Conservation (phyloP, 306 rosid genomes). For the Castanea sativa region DNA sequence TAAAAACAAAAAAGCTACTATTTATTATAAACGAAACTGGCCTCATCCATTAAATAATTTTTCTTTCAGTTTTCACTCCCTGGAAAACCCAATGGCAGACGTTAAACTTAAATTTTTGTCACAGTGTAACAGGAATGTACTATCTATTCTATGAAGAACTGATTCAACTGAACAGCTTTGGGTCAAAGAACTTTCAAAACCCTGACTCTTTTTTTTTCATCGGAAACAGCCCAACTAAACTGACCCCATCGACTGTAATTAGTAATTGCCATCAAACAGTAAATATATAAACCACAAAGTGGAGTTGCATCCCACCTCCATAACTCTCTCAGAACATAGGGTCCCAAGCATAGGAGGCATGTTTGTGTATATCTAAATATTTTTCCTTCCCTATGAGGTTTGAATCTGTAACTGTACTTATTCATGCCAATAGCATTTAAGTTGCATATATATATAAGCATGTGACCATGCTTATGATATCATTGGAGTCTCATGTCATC, state of each 20-base stretch:
- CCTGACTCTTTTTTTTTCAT: neutral
- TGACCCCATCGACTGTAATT: neutral
- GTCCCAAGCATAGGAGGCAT: slow-evolving; percentile 25
- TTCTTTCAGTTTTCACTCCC: slow-evolving; percentile 9
- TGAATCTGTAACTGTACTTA: slow-evolving; percentile 18
- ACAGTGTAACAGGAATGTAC: slow-evolving; percentile 52
- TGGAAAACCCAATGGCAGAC: slow-evolving; percentile 52
- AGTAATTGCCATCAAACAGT: neutral
- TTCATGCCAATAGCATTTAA: slow-evolving; percentile 41
- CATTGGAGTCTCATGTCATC: slow-evolving; percentile 29
- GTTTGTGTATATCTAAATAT: slow-evolving; percentile 21
- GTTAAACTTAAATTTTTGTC: slow-evolving; percentile 48
- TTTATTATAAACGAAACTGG: neutral
- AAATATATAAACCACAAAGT: neutral
- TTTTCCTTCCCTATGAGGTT: slow-evolving; percentile 2
- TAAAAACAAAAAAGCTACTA: neutral
- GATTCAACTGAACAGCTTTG: slow-evolving; percentile 18
- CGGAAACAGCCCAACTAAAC: slow-evolving; percentile 14
- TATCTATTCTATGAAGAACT: slow-evolving; percentile 34
- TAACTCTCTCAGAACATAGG: neutral
- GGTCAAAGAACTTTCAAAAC: slow-evolving; percentile 40
- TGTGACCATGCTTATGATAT: slow-evolving; percentile 34
- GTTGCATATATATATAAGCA: slow-evolving; percentile 35
- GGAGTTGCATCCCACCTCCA: neutral
- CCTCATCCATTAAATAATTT: neutral